Evolutionary conservation across 495 filamentous ascomycete genomes (phyloP).

Genomic region (Hypoxylon perforatum): DNA sequence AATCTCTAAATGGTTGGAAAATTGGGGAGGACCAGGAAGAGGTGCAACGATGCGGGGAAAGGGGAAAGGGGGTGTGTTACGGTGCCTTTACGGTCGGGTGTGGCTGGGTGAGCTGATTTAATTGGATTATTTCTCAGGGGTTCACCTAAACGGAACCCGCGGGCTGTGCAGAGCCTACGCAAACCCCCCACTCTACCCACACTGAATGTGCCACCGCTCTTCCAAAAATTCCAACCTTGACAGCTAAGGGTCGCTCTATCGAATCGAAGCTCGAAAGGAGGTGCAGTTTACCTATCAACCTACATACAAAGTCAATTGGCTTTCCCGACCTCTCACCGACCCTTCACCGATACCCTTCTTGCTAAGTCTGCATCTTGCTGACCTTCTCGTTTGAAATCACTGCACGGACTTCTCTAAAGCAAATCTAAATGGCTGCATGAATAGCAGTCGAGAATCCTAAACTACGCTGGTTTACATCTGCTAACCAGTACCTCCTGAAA

Average conservation of each 20-base stretch:
- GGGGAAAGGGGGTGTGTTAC: neutral
- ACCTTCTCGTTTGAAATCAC: too few species aligned
- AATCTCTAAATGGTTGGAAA: neutral
- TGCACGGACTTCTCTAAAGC: neutral
- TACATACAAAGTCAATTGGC: conserved; percentile 29
- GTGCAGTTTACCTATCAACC: conserved; percentile 1
- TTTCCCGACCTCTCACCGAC: neutral
- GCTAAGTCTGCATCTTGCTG: too few species aligned
- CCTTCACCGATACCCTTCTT: neutral
- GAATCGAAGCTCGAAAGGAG: neutral
- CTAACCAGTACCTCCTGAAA: neutral
- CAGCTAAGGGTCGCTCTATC: too few species aligned
- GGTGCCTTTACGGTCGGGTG: neutral
- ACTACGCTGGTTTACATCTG: neutral
- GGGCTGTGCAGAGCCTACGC: conserved; percentile 3
- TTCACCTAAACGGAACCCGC: conserved; percentile 10
- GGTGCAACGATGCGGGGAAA: neutral
- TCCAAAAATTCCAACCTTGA: conserved; percentile 7
- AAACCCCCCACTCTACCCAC: conserved; percentile 8
- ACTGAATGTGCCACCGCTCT: conserved; percentile 19
- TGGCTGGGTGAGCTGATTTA: conserved; percentile 6
- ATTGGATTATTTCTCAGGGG: conserved; percentile 19
- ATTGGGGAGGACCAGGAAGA: conserved; percentile 8
- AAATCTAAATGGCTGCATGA: conserved; percentile 12
- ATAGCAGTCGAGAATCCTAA: neutral